phyloP scores from a whole-genome alignment of 208 protist genomes.

The Spongospora subterranea region DNA sequence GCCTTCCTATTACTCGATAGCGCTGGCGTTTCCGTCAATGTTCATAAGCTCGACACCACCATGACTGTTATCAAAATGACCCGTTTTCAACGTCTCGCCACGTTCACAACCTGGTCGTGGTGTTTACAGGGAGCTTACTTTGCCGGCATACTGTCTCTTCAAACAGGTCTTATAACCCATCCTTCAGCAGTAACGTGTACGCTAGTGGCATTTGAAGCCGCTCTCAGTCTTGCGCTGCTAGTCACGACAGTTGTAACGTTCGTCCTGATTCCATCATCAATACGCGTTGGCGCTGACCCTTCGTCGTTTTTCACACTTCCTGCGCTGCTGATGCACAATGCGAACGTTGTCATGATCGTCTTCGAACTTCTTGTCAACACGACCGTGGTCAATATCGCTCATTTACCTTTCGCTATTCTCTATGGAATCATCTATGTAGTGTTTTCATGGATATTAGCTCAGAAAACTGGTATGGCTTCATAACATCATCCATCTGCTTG shows the following conservation, averaged over 20 bases:
- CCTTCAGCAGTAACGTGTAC: neutral
- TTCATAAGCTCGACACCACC: neutral
- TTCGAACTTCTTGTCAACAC: conserved; percentile 19
- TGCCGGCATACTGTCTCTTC: neutral
- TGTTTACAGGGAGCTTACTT: neutral
- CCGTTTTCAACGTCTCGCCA: neutral
- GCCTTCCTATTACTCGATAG: neutral
- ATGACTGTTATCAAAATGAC: neutral
- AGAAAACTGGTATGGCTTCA: neutral
- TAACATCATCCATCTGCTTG: neutral
- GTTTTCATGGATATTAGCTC: conserved; percentile 32
- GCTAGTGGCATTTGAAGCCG: conserved; percentile 1
- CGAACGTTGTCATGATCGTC: conserved; percentile 48
- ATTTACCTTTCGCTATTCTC: conserved; percentile 28
- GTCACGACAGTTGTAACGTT: conserved; percentile 50
- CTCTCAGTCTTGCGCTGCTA: conserved; percentile 6
- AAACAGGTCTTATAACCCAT: neutral
- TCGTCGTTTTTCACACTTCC: neutral
- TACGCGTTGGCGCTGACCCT: neutral
- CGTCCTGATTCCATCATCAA: conserved; percentile 29
- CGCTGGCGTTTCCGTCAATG: neutral
- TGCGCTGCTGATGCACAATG: conserved; percentile 41
- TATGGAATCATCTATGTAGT: conserved; percentile 28
- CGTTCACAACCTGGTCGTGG: conserved; percentile 55
- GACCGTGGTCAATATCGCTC: conserved; percentile 6